Conservation (phyloP, 179 eudicot genomes). For the Silene vulgaris region DNA sequence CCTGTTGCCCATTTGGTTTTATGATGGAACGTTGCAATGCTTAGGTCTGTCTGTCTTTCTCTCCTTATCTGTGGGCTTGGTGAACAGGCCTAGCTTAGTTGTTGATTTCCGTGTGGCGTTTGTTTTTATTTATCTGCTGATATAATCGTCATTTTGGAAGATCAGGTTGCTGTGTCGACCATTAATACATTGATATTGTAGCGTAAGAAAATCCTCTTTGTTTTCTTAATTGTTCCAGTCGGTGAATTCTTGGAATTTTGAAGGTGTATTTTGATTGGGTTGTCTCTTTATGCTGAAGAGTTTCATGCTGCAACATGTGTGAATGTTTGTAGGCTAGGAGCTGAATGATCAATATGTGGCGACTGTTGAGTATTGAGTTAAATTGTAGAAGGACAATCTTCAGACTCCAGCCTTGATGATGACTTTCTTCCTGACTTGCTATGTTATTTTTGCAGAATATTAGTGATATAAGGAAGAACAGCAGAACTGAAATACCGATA, state of each 20-base stretch:
- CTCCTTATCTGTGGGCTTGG: neutral
- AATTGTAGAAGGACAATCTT: neutral
- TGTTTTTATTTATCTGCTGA: neutral
- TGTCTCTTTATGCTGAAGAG: neutral
- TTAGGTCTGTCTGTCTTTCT: neutral
- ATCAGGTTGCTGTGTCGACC: slow-evolving; percentile 1
- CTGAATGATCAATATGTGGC: neutral
- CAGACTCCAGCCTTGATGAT: neutral
- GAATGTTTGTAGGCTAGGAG: neutral
- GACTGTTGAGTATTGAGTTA: neutral
- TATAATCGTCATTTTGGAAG: neutral
- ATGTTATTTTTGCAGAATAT: slow-evolving; percentile 60
- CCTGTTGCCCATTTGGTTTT: neutral
- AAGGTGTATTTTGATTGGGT: slow-evolving; percentile 2
- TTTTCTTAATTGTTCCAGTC: neutral
- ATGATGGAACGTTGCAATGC: neutral
- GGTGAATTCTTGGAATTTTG: neutral
- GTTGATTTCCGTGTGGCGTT: neutral
- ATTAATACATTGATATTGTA: neutral
- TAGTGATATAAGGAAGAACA: slow-evolving; percentile 58
- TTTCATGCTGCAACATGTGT: neutral
- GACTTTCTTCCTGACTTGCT: neutral
- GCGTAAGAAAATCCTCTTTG: neutral
- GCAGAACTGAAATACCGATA: slow-evolving; percentile 70
- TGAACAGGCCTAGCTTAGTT: neutral